These are phyloP conservation scores for Omphalotus guepiniiformis DNA, from an alignment of 768 basidiomycete genomes.

Conservation along the genomic window DNA sequence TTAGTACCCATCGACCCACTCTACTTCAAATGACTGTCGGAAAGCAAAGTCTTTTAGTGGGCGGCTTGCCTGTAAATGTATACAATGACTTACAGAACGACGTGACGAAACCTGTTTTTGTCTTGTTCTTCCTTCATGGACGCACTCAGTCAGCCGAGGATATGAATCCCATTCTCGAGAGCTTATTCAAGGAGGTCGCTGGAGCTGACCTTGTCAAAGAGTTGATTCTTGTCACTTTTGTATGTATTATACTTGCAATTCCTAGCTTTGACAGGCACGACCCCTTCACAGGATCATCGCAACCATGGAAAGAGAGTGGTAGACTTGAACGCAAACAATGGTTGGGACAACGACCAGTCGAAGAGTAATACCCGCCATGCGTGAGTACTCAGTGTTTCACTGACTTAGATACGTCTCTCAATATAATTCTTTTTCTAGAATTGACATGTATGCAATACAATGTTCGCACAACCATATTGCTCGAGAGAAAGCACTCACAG, in stretches of 20 bases:
- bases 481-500: no score
- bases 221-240: constrained; percentile 36
- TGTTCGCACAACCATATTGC: constrained; percentile 28
- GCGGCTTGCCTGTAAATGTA: constrained; percentile 33
- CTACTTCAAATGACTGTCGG: no score
- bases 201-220: constrained; percentile 13
- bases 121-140: constrained; percentile 42
- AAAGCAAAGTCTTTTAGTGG: no score
- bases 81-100: constrained; percentile 17
- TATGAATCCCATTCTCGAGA: constrained; percentile 23
- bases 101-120: constrained; percentile 23
- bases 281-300: constrained; percentile 47
- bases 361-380: constrained; percentile 37
- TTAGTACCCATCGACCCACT: no score
- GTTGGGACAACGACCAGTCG: no score
- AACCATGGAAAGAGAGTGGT: constrained; percentile 40
- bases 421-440: constrained; percentile 22
- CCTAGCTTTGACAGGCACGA: not conserved
- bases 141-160: constrained; percentile 27
- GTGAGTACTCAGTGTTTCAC: constrained; percentile 24
- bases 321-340: constrained; percentile 29
- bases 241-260: constrained; percentile 14
- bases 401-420: not conserved
- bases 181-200: constrained; percentile 20
- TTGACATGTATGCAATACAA: constrained; percentile 47